These are phyloP conservation scores for Botrytis paeoniae DNA, from an alignment of 2,329 filamentous ascomycete genomes.

Conservation along the genomic window DNA sequence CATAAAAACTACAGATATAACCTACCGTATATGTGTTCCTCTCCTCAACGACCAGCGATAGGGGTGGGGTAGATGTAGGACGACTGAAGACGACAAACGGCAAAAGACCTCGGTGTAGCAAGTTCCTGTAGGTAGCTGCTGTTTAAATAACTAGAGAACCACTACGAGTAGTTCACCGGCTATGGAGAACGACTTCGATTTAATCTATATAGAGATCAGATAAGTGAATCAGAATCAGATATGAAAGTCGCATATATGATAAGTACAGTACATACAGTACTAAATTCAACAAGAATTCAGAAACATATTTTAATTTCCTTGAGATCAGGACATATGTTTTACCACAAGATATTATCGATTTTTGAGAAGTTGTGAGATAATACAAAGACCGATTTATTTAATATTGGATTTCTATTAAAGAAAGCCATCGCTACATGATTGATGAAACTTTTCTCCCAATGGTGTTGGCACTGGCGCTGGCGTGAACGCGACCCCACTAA, in stretches of 20 bases:
- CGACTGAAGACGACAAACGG: neutral
- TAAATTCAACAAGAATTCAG: neutral
- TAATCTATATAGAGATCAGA: neutral
- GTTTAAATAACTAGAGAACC: neutral
- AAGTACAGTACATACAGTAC: neutral
- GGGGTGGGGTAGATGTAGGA: slow-evolving; percentile 4
- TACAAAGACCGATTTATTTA: neutral
- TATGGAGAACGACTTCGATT: neutral
- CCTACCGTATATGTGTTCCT: neutral
- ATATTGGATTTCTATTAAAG: neutral
- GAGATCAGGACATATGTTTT: neutral
- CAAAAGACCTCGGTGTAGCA: neutral
- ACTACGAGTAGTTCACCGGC: neutral
- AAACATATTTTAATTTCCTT: neutral
- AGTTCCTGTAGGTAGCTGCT: neutral
- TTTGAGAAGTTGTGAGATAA: neutral
- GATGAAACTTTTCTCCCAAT: neutral
- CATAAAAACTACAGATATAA: neutral
- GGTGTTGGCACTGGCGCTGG: neutral
- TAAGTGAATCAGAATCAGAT: neutral
- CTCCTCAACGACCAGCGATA: neutral
- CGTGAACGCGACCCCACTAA: slow-evolving; percentile 8
- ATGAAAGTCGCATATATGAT: neutral
- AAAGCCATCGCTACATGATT: neutral
- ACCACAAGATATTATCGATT: neutral